Percentiles rank a stretch among this genome's conserved stretches.
Conservation (phyloP, 305 asterid genomes). For the Fraxinus baroniana region DNA sequence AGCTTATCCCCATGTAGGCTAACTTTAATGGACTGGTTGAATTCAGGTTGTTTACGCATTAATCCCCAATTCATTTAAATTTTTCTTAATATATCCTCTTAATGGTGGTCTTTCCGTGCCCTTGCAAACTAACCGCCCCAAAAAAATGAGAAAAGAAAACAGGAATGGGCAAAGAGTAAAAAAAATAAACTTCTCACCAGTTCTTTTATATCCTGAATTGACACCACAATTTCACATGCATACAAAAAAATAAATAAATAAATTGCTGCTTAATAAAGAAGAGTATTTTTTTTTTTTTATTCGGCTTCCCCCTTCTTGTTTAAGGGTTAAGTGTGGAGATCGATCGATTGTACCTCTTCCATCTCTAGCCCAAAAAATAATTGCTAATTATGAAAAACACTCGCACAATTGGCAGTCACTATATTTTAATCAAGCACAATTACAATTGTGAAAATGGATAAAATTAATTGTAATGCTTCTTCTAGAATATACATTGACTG, state of each 20-base stretch:
- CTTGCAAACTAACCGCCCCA: neutral
- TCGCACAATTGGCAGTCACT: neutral
- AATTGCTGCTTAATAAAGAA: neutral
- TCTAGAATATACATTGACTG: neutral
- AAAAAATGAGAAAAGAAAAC: neutral
- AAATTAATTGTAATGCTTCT: neutral
- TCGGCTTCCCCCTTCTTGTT: neutral
- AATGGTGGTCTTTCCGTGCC: neutral
- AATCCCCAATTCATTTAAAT: neutral
- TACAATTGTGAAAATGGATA: neutral
- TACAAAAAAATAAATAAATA: neutral
- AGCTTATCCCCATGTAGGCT: neutral
- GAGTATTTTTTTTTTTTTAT: neutral
- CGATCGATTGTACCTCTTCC: neutral
- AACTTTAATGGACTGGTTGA: neutral
- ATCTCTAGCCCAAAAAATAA: neutral
- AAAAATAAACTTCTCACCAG: neutral
- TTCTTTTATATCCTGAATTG: neutral
- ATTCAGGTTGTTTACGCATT: neutral
- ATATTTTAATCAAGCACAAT: neutral
- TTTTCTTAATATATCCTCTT: neutral
- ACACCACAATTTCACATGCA: neutral
- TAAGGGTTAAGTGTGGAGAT: neutral
- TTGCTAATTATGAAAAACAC: neutral
- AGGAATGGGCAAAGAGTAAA: neutral